These are phyloP conservation scores for Suaeda aralocaspica DNA, from an alignment of 148 eudicot genomes.

Conservation along the genomic window DNA sequence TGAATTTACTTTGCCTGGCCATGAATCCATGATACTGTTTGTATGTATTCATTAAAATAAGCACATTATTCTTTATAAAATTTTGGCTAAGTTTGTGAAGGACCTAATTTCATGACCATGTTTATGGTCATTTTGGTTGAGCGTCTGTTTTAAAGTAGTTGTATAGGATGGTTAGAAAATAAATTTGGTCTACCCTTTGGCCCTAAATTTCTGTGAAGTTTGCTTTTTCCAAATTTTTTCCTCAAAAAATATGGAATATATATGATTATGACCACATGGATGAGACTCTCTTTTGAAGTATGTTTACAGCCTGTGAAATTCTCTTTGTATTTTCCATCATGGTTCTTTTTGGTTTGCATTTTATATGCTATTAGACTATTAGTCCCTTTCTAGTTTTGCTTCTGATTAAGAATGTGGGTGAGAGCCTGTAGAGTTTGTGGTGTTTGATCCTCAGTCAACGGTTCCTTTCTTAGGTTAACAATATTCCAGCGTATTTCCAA, in stretches of 20 bases:
- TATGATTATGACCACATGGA: neutral
- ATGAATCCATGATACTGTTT: neutral
- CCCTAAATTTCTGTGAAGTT: neutral
- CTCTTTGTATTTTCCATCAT: neutral
- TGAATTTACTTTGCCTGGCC: neutral
- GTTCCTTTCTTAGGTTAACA: neutral
- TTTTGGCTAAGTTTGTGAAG: neutral
- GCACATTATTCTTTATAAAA: neutral
- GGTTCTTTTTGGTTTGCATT: neutral
- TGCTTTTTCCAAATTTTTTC: neutral
- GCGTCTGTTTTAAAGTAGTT: neutral
- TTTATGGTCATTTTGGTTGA: slow-evolving; percentile 8
- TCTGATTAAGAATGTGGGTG: neutral
- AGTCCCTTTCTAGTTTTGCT: neutral
- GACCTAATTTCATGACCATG: too few species aligned
- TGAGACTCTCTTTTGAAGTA: neutral
- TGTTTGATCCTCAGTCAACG: neutral
- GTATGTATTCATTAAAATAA: neutral
- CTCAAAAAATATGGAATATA: neutral
- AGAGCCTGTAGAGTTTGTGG: neutral
- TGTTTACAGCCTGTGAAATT: neutral
- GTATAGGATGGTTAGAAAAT: neutral
- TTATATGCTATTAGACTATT: neutral
- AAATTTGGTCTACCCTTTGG: neutral
- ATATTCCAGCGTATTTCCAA: too few species aligned